These are phyloP conservation scores for Mycena polygramma DNA, from an alignment of 768 basidiomycete genomes.

Conservation along the genomic window DNA sequence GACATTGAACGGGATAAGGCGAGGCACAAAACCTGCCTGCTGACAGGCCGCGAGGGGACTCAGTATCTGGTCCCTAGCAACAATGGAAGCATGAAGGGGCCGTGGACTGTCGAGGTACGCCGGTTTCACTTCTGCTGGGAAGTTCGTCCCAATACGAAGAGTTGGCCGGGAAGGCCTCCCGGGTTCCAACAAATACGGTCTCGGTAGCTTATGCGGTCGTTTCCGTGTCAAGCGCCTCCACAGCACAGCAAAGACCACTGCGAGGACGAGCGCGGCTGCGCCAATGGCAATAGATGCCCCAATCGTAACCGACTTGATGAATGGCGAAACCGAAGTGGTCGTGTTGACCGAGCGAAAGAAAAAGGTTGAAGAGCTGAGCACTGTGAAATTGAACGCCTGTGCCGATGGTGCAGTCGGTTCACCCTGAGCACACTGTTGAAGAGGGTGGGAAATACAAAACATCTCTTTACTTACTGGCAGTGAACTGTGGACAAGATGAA, in stretches of 20 bases:
- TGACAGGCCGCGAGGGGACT: conserved; percentile 22
- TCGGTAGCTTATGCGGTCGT: not conserved
- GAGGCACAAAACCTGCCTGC: conserved; percentile 18
- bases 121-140: conserved; percentile 17
- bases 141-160: not conserved
- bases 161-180: not conserved
- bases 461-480: not conserved
- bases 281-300: conserved; percentile 10
- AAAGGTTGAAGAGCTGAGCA: not conserved
- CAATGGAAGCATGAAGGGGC: not conserved
- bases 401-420: not conserved
- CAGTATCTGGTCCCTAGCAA: not conserved
- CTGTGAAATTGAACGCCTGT: not conserved
- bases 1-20: conserved; percentile 17
- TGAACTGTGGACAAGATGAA: not conserved
- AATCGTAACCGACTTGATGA: not conserved
- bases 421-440: not conserved
- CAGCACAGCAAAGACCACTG: not conserved
- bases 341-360: not conserved
- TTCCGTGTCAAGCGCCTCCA: not conserved
- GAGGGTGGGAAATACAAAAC: not conserved
- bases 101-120: conserved; percentile 26
- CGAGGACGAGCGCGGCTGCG: conserved; percentile 5
- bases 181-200: not conserved
- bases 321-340: not conserved